Percentiles rank a stretch among this genome's conserved stretches.
Evolutionary conservation across 1,284 basidiomycete genomes (phyloP).

Genomic region (Microbotryomycetes sp.): DNA sequence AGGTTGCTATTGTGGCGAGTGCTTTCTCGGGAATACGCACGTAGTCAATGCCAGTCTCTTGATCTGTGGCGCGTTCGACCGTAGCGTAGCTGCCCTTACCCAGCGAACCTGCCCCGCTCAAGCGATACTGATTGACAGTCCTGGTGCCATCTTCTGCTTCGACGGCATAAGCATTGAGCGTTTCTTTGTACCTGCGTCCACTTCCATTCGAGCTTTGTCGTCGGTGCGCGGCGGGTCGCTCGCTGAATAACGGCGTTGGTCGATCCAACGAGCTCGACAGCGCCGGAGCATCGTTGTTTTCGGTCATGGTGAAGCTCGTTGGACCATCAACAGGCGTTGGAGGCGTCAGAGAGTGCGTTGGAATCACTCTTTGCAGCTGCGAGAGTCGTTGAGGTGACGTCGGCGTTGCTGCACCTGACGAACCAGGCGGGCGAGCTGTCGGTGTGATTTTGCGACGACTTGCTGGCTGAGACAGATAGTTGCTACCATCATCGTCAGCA

Average conservation of each 20-base stretch:
- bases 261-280: too few relatives aligned
- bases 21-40: conserved; percentile 5
- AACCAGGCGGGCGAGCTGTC: background rate
- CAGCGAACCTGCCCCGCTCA: conserved; percentile 19
- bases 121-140: conserved; percentile 36
- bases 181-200: conserved; percentile 32
- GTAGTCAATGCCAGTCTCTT: conserved; percentile 33
- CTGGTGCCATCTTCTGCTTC: conserved; percentile 31
- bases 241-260: too few relatives aligned
- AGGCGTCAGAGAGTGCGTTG: background rate
- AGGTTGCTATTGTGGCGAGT: background rate
- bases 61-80: conserved; percentile 34
- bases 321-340: background rate
- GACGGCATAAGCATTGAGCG: conserved; percentile 33
- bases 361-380: background rate
- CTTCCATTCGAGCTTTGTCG: background rate
- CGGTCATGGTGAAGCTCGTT: background rate
- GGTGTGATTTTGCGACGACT: background rate
- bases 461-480: too few relatives aligned
- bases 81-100: conserved; percentile 36
- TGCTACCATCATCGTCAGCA: too few relatives aligned
- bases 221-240: background rate
- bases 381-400: background rate
- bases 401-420: background rate
- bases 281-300: background rate